Evolutionary conservation across 352 stramenopile genomes (phyloP).

Genomic region (Phytophthora constricta): DNA sequence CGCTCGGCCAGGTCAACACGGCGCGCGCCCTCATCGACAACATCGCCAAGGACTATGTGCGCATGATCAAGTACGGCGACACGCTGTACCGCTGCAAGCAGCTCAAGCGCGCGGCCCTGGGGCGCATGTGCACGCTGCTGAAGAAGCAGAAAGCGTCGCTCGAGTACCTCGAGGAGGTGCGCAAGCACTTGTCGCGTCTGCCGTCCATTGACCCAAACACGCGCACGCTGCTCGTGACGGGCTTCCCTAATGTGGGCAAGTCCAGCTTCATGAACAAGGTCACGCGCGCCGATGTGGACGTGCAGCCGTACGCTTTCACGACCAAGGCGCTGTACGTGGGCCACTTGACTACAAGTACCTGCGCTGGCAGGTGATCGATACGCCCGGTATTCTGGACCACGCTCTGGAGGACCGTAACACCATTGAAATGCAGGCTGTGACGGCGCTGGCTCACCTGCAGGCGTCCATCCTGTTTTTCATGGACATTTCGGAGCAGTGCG

Average conservation of each 20-base stretch:
- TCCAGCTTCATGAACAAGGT: constrained; percentile 99
- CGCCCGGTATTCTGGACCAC: constrained; percentile 99
- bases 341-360: constrained; percentile 99
- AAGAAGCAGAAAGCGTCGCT: constrained; percentile 99
- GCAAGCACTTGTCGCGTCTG: constrained; percentile 99
- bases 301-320: constrained; percentile 99
- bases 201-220: constrained; percentile 99
- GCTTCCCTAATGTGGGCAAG: constrained; percentile 99
- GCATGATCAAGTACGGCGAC: constrained; percentile 99
- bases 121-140: constrained; percentile 99
- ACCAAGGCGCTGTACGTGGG: constrained; percentile 99
- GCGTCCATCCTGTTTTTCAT: constrained; percentile 99
- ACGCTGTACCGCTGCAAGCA: constrained; percentile 99
- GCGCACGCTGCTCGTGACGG: constrained; percentile 98
- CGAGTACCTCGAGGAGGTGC: constrained; percentile 97
- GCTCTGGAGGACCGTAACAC: constrained; percentile 99
- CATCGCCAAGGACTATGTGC: constrained; percentile 98
- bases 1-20: constrained; percentile 99
- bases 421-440: constrained; percentile 99
- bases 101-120: constrained; percentile 99
- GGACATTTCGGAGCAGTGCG: constrained; percentile 99
- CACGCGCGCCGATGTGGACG: constrained; percentile 98
- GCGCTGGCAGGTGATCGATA: constrained; percentile 99
- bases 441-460: constrained; percentile 98
- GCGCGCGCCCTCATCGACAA: constrained; percentile 97